These are phyloP conservation scores for Patellifolia procumbens DNA, from an alignment of 179 eudicot genomes.

Conservation along the genomic window DNA sequence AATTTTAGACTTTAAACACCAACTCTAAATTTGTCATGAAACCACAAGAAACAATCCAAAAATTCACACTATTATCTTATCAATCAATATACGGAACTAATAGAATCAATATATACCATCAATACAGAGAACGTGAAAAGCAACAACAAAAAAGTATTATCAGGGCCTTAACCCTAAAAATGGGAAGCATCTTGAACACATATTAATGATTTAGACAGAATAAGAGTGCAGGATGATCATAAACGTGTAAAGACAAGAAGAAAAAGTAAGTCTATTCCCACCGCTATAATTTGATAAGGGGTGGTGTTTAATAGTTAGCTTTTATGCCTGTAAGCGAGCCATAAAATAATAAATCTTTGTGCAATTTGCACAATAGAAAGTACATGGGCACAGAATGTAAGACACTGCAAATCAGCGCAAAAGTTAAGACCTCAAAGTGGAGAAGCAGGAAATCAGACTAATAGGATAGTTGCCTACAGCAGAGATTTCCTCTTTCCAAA, in stretches of 20 bases:
- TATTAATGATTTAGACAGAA: background rate
- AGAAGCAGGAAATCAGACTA: background rate
- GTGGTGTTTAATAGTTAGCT: background rate
- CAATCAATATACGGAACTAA: too few species aligned
- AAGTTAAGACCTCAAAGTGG: background rate
- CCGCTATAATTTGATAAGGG: too few species aligned
- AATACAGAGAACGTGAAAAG: background rate
- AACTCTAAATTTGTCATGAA: too few species aligned
- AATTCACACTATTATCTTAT: too few species aligned
- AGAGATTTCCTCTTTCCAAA: too few species aligned
- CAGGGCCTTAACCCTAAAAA: background rate
- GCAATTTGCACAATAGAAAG: background rate
- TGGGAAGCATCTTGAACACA: background rate
- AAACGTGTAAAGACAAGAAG: background rate
- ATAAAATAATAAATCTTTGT: background rate
- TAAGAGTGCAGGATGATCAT: background rate
- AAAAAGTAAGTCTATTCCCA: background rate
- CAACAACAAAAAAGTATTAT: background rate
- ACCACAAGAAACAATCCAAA: too few species aligned
- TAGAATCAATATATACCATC: constrained; percentile 12
- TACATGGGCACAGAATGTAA: background rate
- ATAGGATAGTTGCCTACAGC: background rate
- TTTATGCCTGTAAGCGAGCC: background rate
- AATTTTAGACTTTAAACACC: too few species aligned
- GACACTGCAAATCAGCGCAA: background rate